phyloP scores from a whole-genome alignment of 805 yeast genomes.

The Candida broadrunensis region DNA sequence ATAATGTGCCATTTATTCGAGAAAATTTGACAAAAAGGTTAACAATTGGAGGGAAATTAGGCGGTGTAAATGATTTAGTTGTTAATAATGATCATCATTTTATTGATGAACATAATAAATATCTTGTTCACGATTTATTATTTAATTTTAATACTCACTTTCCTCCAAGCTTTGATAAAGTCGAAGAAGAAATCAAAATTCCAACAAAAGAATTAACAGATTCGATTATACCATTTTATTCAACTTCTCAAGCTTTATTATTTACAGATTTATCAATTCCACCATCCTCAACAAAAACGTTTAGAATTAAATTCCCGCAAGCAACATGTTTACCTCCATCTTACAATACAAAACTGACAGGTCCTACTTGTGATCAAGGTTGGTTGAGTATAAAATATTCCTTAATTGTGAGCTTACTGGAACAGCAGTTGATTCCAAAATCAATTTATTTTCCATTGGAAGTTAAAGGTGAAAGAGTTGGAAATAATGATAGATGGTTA shows the following conservation, averaged over 20 bases:
- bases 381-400: conserved; percentile 34
- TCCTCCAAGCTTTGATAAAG: not conserved
- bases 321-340: conserved; percentile 32
- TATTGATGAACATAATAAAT: conserved; percentile 14
- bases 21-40: conserved; percentile 14
- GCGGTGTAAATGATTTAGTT: conserved; percentile 33
- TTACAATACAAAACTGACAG: conserved; percentile 40
- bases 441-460: conserved; percentile 36
- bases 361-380: conserved; percentile 37
- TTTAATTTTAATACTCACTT: conserved; percentile 25
- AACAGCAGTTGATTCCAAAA: conserved; percentile 11
- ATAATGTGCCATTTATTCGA: conserved; percentile 20
- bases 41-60: conserved; percentile 30
- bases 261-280: conserved; percentile 27
- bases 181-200: conserved; percentile 4
- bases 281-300: conserved; percentile 14
- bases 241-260: conserved; percentile 37
- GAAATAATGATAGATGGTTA: conserved; percentile 24
- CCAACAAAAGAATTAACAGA: conserved; percentile 25
- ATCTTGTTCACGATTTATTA: conserved; percentile 33
- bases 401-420: conserved; percentile 31
- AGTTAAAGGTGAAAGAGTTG: conserved; percentile 20
- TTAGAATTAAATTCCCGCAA: conserved; percentile 21
- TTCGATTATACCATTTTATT: conserved; percentile 35
- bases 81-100: conserved; percentile 13